Conservation (phyloP, 805 yeast species). For the Vanderwaltozyma verrucispora region DNA sequence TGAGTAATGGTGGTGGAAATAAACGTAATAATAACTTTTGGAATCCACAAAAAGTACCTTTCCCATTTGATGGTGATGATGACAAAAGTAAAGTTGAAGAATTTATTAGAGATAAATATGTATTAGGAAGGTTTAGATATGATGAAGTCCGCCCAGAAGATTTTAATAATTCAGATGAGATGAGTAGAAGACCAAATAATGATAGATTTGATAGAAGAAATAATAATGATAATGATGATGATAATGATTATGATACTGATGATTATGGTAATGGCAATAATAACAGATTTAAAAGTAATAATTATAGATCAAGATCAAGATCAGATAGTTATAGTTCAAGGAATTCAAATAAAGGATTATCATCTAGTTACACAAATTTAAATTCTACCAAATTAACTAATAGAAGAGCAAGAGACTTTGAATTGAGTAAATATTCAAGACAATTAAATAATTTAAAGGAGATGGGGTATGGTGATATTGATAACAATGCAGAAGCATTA, state of each 20-base stretch:
- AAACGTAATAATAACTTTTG: conserved; percentile 47
- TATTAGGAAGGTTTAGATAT: conserved; percentile 44
- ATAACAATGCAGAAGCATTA: conserved; percentile 54
- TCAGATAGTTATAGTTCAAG: too few relatives aligned
- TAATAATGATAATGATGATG: background rate
- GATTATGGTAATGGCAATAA: background rate
- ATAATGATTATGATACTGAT: background rate
- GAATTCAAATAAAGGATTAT: too few relatives aligned
- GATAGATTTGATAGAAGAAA: conserved; percentile 2
- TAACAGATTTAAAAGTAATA: background rate
- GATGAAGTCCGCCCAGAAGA: conserved; percentile 24
- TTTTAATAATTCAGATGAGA: conserved; percentile 9
- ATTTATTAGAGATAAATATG: conserved; percentile 58
- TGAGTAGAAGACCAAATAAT: conserved; percentile 1
- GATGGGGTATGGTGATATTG: conserved; percentile 49
- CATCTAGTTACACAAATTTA: too few relatives aligned
- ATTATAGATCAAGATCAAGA: background rate
- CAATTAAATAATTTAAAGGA: conserved; percentile 40
- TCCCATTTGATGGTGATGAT: conserved; percentile 69
- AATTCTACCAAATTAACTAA: conserved; percentile 28
- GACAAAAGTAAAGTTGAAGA: conserved; percentile 43
- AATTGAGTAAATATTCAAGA: conserved; percentile 38
- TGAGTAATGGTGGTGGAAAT: conserved; percentile 44
- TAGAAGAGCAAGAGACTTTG: conserved; percentile 44
- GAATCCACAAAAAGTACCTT: conserved; percentile 60